Percentiles rank a stretch among this genome's conserved stretches.
These are phyloP conservation scores for Cordyceps pruinosa DNA, from an alignment of 2,329 filamentous ascomycete genomes.

Conservation along the genomic window DNA sequence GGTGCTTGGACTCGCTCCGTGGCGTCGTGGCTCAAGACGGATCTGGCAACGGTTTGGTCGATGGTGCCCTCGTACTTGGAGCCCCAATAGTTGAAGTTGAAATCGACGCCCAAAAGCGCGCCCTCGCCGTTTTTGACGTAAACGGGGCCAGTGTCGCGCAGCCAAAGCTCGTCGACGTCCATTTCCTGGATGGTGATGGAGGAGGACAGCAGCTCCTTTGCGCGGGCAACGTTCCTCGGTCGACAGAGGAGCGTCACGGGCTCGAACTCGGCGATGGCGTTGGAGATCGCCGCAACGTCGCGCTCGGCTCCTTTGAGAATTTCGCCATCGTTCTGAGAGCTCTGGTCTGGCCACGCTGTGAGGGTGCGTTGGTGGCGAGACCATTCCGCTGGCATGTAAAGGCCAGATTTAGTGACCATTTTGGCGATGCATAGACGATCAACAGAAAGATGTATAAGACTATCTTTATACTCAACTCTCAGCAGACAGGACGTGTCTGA, in stretches of 20 bases:
- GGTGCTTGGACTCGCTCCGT: constrained; percentile 3
- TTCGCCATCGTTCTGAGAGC: background rate
- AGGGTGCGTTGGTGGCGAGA: constrained; percentile 7
- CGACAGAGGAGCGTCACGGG: constrained; percentile 10
- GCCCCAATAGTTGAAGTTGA: constrained; percentile 15
- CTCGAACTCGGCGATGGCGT: constrained; percentile 11
- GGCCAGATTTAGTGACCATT: background rate
- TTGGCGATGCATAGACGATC: background rate
- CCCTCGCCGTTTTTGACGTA: constrained; percentile 41
- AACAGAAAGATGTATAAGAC: background rate
- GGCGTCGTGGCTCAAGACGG: background rate
- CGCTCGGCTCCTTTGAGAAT: constrained; percentile 2
- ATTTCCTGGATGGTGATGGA: constrained; percentile 1
- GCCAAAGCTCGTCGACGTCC: constrained; percentile 11
- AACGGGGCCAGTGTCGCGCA: constrained; percentile 38
- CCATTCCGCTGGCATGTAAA: constrained; percentile 7
- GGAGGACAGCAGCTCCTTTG: background rate
- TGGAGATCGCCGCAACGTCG: constrained; percentile 7
- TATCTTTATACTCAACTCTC: background rate
- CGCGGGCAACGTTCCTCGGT: background rate
- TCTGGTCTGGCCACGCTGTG: constrained; percentile 4
- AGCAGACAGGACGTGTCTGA: no score
- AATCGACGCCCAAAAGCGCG: constrained; percentile 20
- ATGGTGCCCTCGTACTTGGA: constrained; percentile 2
- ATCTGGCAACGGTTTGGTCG: background rate